Evolutionary conservation across 2,329 filamentous ascomycete genomes (phyloP).

Genomic region (Ascomycota sp.): DNA sequence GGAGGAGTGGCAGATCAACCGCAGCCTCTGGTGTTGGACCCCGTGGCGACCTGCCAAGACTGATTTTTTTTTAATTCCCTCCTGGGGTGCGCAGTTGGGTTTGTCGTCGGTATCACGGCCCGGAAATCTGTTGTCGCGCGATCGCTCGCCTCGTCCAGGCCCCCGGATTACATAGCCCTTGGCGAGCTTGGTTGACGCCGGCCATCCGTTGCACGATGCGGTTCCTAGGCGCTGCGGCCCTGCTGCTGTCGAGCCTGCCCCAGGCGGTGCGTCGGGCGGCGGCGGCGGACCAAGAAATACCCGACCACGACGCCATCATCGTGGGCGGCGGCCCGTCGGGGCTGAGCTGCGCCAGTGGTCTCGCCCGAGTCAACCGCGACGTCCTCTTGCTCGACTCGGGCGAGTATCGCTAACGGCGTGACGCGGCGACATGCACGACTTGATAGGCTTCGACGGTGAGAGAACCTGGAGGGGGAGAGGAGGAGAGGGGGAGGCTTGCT

Average conservation of each 20-base stretch:
- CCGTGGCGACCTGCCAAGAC: too few species aligned
- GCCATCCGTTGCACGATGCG: constrained; percentile 2
- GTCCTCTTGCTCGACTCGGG: constrained; percentile 36
- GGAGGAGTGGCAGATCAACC: too few species aligned
- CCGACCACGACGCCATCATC: constrained; percentile 31
- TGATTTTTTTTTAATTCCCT: too few species aligned
- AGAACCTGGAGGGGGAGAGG: neutral
- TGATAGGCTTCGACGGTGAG: constrained; percentile 37
- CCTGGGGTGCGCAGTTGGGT: too few species aligned
- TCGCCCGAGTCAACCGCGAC: constrained; percentile 35
- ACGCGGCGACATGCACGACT: constrained; percentile 41
- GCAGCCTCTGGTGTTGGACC: too few species aligned
- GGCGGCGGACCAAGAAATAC: neutral
- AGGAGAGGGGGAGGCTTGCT: too few species aligned
- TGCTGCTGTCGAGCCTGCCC: constrained; percentile 3
- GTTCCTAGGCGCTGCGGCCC: constrained; percentile 2
- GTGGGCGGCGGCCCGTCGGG: constrained; percentile 38
- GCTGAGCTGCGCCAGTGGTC: constrained; percentile 30
- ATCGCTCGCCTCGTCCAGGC: too few species aligned
- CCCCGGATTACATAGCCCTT: neutral
- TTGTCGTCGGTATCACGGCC: too few species aligned
- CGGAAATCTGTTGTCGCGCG: too few species aligned
- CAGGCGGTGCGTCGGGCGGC: constrained; percentile 4
- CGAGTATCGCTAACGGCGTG: constrained; percentile 32
- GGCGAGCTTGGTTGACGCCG: neutral